Conservation (phyloP, 2,329 filamentous ascomycete species). For the Ilyonectria destructans region DNA sequence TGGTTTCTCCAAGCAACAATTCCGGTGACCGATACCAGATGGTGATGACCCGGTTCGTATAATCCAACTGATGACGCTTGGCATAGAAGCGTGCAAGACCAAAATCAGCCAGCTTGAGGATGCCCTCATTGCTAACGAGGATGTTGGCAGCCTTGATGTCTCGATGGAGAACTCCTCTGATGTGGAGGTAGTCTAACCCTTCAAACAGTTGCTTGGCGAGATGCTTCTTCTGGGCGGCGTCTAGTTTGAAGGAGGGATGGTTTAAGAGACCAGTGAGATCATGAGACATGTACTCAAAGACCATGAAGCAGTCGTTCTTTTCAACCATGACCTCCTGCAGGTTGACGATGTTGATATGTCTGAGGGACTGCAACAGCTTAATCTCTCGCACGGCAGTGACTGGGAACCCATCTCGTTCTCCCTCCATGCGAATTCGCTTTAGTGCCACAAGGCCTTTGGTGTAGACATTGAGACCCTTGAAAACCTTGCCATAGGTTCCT, state of each 20-base stretch:
- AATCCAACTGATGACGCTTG: conserved; percentile 92
- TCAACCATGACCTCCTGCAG: conserved; percentile 97
- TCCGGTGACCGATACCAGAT: conserved; percentile 91
- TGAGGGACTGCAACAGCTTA: conserved; percentile 89
- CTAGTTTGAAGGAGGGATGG: conserved; percentile 91
- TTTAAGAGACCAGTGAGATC: conserved; percentile 96
- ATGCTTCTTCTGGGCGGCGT: conserved; percentile 91
- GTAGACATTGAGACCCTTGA: conserved; percentile 95
- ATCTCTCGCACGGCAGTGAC: conserved; percentile 94
- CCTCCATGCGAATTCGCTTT: conserved; percentile 95
- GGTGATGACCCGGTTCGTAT: conserved; percentile 98
- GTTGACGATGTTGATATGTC: conserved; percentile 86
- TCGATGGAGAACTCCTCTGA: conserved; percentile 92
- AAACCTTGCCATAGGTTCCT: conserved; percentile 96
- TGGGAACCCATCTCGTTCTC: conserved; percentile 91
- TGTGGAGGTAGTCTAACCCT: conserved; percentile 93
- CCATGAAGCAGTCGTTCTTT: conserved; percentile 99
- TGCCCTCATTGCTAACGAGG: conserved; percentile 89
- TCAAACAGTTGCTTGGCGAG: conserved; percentile 94
- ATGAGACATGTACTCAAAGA: conserved; percentile 98
- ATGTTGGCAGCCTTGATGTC: conserved; percentile 99
- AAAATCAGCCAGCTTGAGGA: conserved; percentile 95
- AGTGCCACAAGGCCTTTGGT: conserved; percentile 87
- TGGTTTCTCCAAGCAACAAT: conserved; percentile 90
- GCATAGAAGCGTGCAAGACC: conserved; percentile 96